These are phyloP conservation scores for Neurospora sp. DNA, from an alignment of 495 filamentous ascomycete genomes.

Conservation along the genomic window DNA sequence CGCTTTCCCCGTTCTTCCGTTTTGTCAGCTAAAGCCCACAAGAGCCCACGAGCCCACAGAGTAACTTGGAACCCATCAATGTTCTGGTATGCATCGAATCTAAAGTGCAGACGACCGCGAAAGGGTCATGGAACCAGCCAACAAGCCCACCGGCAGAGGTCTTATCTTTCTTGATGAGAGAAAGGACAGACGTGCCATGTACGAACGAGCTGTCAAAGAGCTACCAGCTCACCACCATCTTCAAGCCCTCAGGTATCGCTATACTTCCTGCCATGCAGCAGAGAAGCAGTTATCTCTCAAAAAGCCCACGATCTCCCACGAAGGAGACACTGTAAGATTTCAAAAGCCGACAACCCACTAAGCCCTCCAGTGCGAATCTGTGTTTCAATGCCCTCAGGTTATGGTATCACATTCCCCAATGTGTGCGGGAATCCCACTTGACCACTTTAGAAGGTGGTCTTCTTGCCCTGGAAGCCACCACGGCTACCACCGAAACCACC, in stretches of 20 bases:
- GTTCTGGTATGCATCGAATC: background rate
- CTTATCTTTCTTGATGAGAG: constrained; percentile 1
- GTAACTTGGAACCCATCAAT: constrained; percentile 20
- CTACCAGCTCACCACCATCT: constrained; percentile 39
- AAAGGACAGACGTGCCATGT: constrained; percentile 7
- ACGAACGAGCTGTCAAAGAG: constrained; percentile 33
- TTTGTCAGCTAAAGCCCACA: constrained; percentile 22
- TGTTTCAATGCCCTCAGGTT: constrained; percentile 28
- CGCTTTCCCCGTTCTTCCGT: background rate
- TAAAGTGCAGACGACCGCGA: background rate
- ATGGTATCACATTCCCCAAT: constrained; percentile 15
- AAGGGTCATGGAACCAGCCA: constrained; percentile 4
- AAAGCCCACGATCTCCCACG: constrained; percentile 31
- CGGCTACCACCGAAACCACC: constrained; percentile 26
- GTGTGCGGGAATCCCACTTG: constrained; percentile 19
- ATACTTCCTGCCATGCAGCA: constrained; percentile 14
- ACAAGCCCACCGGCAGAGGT: constrained; percentile 10
- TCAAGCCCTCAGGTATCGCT: constrained; percentile 39
- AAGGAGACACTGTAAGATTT: constrained; percentile 25
- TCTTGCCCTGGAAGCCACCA: constrained; percentile 71
- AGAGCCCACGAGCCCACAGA: constrained; percentile 37
- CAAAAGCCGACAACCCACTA: constrained; percentile 43
- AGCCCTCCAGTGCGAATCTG: constrained; percentile 32
- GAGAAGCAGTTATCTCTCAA: constrained; percentile 35
- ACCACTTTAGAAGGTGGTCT: constrained; percentile 69